Evolutionary conservation across 352 stramenopile species (phyloP), one percentile per base, ranked within the genome.

Genomic region (Pythium pectinolyticum): DNA sequence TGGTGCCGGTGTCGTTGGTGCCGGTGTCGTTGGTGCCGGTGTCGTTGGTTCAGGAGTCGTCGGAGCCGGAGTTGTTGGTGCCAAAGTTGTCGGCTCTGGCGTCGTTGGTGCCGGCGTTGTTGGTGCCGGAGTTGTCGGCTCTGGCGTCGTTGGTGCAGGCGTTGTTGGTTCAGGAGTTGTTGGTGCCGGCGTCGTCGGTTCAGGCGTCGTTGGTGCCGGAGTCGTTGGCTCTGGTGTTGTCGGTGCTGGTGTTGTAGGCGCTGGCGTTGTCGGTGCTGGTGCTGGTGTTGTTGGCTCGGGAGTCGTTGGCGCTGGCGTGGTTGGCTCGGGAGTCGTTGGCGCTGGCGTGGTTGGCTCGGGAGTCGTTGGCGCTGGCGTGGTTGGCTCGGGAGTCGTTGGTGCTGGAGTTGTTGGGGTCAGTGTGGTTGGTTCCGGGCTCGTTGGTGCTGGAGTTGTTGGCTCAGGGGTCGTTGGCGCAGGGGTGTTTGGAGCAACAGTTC

Each of bases 101-200:
- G 39, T 39, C 11, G 39, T 39, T 12, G 58, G 46, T 5, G 46
- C 46, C 17, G 46, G 46, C 14, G 46, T 52, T 10, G 24, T 37
- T 12, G 46, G 46, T 15, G 9, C 46, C 19, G 46, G 46, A 1
- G 46, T 37, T 11, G 24, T 32, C 3, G 43, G 34, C 22, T 37
- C 28, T 27, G 28, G 22, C 6, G 43, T 48, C 2, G 55, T 53
- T 11, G 53, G 39, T 17, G 40, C 39, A 8, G 53, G 25, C 1
- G 53, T 54, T n/a, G n/a, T n/a, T 20, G 50, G 35, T 24, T 27
- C 28, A 5, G 49, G 39, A 20, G 57, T 35, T 39, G 57, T 28
- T 24, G 41, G 20, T 11, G 55, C 25, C 31, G 43, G 20, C 10
- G 20, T 32, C 2, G 41, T 35, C 31, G 57, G 43, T 15, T 27